Percentiles rank a stretch among this genome's conserved stretches.
These are phyloP conservation scores for Lithospermum erythrorhizon DNA, from an alignment of 257 asterid genomes.

Conservation along the genomic window DNA sequence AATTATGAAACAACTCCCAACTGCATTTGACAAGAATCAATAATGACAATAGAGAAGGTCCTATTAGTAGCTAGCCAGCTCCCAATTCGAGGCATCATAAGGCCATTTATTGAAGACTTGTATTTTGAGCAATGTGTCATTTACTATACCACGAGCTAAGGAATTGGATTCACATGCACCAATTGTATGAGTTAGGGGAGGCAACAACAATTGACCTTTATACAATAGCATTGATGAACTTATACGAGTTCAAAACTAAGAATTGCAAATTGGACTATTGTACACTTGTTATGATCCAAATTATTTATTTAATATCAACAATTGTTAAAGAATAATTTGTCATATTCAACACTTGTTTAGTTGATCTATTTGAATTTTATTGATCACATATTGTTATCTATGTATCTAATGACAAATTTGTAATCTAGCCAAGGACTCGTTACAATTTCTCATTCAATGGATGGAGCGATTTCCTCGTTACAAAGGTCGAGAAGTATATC, in stretches of 20 bases:
- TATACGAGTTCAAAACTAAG: too few species aligned
- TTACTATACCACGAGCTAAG: not conserved
- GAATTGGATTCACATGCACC: not conserved
- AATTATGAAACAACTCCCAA: conserved; percentile 1
- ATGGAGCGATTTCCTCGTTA: conserved; percentile 78
- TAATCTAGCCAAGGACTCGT: conserved; percentile 63
- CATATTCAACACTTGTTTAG: too few species aligned
- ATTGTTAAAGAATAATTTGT: too few species aligned
- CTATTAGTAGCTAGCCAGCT: too few species aligned
- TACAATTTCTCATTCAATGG: conserved; percentile 68
- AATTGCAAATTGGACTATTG: too few species aligned
- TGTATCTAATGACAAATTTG: not conserved
- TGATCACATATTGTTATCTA: not conserved
- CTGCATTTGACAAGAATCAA: conserved; percentile 7
- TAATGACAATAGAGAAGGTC: conserved; percentile 5
- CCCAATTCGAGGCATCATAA: not conserved
- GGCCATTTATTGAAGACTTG: not conserved
- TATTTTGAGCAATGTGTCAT: not conserved
- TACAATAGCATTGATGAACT: too few species aligned
- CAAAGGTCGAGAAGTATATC: conserved; percentile 48
- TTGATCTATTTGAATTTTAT: too few species aligned
- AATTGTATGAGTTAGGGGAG: not conserved
- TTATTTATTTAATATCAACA: too few species aligned
- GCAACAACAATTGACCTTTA: too few species aligned
- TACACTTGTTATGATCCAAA: too few species aligned